Evolutionary conservation across 2,329 filamentous ascomycete species (phyloP), one percentile per base, ranked within the genome.

Genomic region (Aspergillus sp.): DNA sequence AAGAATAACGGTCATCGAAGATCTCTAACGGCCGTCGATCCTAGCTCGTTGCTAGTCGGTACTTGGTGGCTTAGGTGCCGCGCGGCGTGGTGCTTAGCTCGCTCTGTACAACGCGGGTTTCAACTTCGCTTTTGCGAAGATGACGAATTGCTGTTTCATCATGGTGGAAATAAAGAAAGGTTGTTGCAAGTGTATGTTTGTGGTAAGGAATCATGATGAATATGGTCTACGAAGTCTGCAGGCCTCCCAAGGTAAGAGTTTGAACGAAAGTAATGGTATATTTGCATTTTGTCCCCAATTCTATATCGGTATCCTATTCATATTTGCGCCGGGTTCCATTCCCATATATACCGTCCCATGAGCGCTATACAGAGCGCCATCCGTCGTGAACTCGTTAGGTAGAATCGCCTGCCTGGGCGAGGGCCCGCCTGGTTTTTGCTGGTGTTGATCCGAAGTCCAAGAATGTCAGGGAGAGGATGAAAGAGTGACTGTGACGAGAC

Each of bases 371-470:
- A 9, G 38, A 45, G 48, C 47, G 53, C 34, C 53, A 55, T 58
- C 45, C 48, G 47, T 58, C 55, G 28, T 58, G 55, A 58, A 41
- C 23, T 58, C 55, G 48, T 58, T 34, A 57, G 30, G 34, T 41
- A 52, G 25, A 38, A 58, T 49, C 55, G 55, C 55, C 55, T 58
- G 34, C 55, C 55, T 58, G 55, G 55, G 55, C 55, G 55, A 52
- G 55, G 55, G 48, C 48, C 55, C 45, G 55, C 55, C 55, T 46
- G 25, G 25, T n/a, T 49, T 17, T 51, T 43, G 23, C 31, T 52
- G 38, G 23, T 45, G n/a, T 25, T 34, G 38, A 17, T 54, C 23
- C n/a, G 15, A 41, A 22, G 34, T 43, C 31, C 50, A 49, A 43
- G 47, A 60, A 23, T 15, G 13, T 25, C n/a, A 25, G 47, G 34